Base-by-base conservation (phyloP, 495 filamentous ascomycete species). In the Cudoniella acicularis region DNA sequence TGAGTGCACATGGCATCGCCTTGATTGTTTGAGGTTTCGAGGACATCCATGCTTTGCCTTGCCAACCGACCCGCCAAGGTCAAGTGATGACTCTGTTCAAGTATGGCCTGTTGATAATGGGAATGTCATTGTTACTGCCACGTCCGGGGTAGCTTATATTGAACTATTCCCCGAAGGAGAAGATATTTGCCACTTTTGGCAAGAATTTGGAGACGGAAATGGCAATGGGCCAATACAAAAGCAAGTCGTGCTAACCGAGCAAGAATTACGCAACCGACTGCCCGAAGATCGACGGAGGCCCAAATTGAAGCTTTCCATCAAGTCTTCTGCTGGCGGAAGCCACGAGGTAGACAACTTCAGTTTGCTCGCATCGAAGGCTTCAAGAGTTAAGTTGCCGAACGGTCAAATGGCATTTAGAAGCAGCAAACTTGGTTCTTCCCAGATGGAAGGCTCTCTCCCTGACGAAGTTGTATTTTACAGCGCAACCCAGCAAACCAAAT, bases 41-140 rank as follows among this genome's bases (percentile, higher is more conserved):
- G 89, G 84, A 57, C 94, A 98, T 66, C 93, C 94, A 0, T 93
- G 90, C 72, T 97, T 98, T 73, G 78, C 84, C 17, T 79, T 94
- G 43, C 90, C 92, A 10, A 86, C 83, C 52, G 94, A 98, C 66
- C 70, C 80, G 2, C 69, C 79, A n/a, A 63, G 78, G 13, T 80
- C 78, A 66, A 71, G 78, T 10, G 92, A 96, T 61, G 84, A 86
- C 20, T 95, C 89, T 61, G 80, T 96, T 13, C 91, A 95, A 58
- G 86, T 89, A 1, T 98, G 91, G 89, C 84, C 89, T 2, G 83
- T 94, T 10, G 92, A 94, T 49, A 87, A 85, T 61, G 88, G 90
- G 22, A 86, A 86, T 41, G 82, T 94, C 42, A 73, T 95, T 54
- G 81, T 91, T 40, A 95, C 90, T 22, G 89, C 94, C 9, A 74